Evolutionary conservation across 2,329 filamentous ascomycete genomes (phyloP).

Genomic region (Fusarium staphyleae): DNA sequence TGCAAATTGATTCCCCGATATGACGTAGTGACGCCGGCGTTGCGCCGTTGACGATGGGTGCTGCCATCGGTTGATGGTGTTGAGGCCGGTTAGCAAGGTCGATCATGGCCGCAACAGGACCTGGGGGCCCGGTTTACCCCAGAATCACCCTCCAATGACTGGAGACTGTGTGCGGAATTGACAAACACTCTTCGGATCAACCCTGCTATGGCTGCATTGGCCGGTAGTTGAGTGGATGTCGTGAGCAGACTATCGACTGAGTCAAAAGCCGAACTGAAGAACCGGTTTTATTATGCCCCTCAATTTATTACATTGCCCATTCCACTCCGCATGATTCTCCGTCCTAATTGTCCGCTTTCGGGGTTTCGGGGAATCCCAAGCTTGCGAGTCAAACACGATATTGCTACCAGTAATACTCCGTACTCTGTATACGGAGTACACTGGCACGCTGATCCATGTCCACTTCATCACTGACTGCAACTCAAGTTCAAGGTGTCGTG

Average conservation of each 20-base stretch:
- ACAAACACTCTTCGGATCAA: background rate
- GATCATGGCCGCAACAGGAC: constrained; percentile 22
- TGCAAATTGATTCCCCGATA: background rate
- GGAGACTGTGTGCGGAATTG: background rate
- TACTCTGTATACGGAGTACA: too few relatives aligned
- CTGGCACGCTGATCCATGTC: too few relatives aligned
- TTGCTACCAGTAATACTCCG: too few relatives aligned
- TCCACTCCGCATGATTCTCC: background rate
- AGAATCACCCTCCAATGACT: constrained; percentile 19
- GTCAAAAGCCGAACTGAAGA: background rate
- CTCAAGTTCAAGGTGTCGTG: too few relatives aligned
- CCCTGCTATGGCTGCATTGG: background rate
- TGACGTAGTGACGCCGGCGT: constrained; percentile 17
- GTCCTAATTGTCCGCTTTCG: constrained; percentile 4
- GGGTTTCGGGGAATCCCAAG: constrained; percentile 23
- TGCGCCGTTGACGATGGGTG: constrained; percentile 7
- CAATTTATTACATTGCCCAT: background rate
- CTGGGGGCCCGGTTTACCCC: constrained; percentile 16
- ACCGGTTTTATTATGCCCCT: constrained; percentile 2
- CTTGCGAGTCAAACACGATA: too few relatives aligned
- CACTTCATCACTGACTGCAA: too few relatives aligned
- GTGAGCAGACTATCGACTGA: background rate
- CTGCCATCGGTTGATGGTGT: constrained; percentile 4
- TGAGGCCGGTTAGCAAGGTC: background rate
- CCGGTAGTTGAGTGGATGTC: background rate